Percentiles rank a stretch among this genome's conserved stretches.
Evolutionary conservation across 352 stramenopile species (phyloP).

Genomic region (Phytophthora europaea): DNA sequence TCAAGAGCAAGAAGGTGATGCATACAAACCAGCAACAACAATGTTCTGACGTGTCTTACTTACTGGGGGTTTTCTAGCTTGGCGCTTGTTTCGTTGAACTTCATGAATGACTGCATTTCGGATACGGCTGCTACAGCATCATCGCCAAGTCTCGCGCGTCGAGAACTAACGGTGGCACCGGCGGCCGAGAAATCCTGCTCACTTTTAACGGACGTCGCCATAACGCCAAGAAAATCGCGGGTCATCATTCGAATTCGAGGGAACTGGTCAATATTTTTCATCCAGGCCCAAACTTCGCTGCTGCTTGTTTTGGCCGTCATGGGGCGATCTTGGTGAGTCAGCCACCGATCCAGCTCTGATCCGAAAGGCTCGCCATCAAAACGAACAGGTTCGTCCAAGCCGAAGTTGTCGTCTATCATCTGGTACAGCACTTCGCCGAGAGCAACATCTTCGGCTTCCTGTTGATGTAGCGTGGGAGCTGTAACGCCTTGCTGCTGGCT

Average conservation of each 20-base stretch:
- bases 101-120: constrained; percentile 20
- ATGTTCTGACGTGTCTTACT: no score
- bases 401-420: constrained; percentile 19
- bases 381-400: not conserved
- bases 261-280: constrained; percentile 6
- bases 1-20: no score
- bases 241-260: constrained; percentile 29
- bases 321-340: not conserved
- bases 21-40: no score
- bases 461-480: not conserved
- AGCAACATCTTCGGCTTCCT: constrained; percentile 9
- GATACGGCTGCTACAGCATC: constrained; percentile 18
- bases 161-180: constrained; percentile 14
- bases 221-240: constrained; percentile 23
- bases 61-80: no score
- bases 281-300: constrained; percentile 17
- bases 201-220: constrained; percentile 29
- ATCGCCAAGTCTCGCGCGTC: constrained; percentile 22
- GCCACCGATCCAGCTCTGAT: constrained; percentile 17
- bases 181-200: constrained; percentile 24
- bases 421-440: constrained; percentile 4
- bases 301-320: constrained; percentile 21
- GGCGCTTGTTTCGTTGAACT: constrained; percentile 18
- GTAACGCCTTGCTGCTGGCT: not conserved
- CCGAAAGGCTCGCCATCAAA: constrained; percentile 5